Base-by-base conservation (phyloP, 495 filamentous ascomycete genomes). In the Xylaria longipes region DNA sequence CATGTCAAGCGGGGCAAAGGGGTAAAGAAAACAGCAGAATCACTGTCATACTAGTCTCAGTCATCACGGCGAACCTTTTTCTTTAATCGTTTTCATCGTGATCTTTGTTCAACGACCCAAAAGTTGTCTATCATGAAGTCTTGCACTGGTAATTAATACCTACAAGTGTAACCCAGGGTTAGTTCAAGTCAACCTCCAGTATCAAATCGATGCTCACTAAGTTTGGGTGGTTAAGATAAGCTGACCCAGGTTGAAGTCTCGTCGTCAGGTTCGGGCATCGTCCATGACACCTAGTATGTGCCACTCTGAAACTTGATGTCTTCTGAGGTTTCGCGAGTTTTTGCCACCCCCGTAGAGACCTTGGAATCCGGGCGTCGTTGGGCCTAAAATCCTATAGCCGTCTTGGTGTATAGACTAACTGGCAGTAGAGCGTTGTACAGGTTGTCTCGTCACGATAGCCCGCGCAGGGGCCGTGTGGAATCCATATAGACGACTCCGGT, bases 251-350 rank as follows among this genome's bases (percentile, higher is more conserved):
- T 54, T 54, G 22, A 27, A 5, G 50, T 27, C 50, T 25, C n/a
- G 27, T 31, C 25, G 50, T 56, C 50, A 29, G 14, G 25, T 15
- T 56, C 8, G 12, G 12, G 25, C 12, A 56, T 17, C 25, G 52
- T 31, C 52, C 25, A 15, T 29, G 25, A 54, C 20, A 68, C 70
- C 50, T 65, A 57, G n/a, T 68, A 72, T 6, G 77, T 74, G 65
- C 80, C 74, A 31, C 80, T 72, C 66, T 82, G 80, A 62, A 84
- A 71, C 17, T 75, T 71, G n/a, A 71, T 70, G 37, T 84, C 83
- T 48, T 84, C 84, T 5, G 72, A n/a, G 46, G 86, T 87, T 73
- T 87, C 86, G 35, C 74, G 72, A n/a, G 46, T 86, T 87, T 73
- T 87, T 85, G 35, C 74, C 73, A 6, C 84, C 85, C 17, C 82